Evolutionary conservation across 2,329 filamentous ascomycete species (phyloP).

Genomic region (Chaetomiaceae sp.): DNA sequence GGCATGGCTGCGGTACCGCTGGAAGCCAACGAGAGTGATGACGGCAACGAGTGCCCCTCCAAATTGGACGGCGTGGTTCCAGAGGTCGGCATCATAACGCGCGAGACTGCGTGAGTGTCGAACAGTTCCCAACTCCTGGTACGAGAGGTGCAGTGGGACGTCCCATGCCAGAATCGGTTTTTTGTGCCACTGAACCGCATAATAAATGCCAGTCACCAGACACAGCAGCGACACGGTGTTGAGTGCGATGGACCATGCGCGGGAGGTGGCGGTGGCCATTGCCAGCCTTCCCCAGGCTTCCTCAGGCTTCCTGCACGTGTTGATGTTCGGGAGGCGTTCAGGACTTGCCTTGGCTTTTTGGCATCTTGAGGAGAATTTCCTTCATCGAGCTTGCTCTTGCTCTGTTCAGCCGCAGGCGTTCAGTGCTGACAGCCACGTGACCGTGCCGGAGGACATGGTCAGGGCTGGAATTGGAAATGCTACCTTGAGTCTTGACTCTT

Average conservation of each 20-base stretch:
- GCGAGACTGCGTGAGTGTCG: background rate
- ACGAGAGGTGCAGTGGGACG: background rate
- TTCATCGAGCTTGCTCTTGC: too few relatives aligned
- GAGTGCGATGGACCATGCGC: background rate
- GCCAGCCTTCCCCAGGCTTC: background rate
- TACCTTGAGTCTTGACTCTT: too few relatives aligned
- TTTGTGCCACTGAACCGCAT: background rate
- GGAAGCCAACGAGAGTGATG: background rate
- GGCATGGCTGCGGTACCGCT: background rate
- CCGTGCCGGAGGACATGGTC: too few relatives aligned
- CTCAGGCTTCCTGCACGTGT: too few relatives aligned
- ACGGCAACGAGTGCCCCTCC: background rate
- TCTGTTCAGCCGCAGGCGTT: too few relatives aligned
- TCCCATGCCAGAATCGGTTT: constrained; percentile 1
- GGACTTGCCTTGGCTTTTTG: too few relatives aligned
- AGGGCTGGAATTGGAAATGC: too few relatives aligned
- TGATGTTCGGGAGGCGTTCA: too few relatives aligned
- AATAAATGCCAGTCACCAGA: background rate
- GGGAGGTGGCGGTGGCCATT: background rate
- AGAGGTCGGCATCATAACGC: background rate
- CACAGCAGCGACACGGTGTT: background rate
- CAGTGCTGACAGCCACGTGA: too few relatives aligned
- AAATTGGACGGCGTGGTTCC: background rate
- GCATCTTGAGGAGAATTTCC: too few relatives aligned
- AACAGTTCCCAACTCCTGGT: background rate